Evolutionary conservation across 2,329 filamentous ascomycete species (phyloP), one percentile per base, ranked within the genome.

Genomic region (Tolypocladium inflatum): DNA sequence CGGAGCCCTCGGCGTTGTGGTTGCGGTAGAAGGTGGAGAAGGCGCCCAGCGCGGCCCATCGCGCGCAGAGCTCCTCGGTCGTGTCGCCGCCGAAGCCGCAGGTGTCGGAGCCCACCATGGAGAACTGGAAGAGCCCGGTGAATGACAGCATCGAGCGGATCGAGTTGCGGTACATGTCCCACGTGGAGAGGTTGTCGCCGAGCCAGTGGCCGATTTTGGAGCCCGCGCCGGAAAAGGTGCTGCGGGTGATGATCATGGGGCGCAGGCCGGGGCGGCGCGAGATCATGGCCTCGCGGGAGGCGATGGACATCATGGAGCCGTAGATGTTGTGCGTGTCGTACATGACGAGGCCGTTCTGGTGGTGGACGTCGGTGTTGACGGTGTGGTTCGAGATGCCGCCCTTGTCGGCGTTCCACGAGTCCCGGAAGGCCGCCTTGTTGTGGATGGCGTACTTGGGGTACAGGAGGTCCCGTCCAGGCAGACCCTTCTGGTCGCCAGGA

Each of bases 251-350:
- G 67, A 96, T 88, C 72, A 95, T 90, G 0, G 91, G 91, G 0
- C 91, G 84, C 69, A 89, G 88, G 17, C 74, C 78, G 0, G 87
- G 84, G 60, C 84, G 83, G 21, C 89, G 77, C 2, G 77, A 70
- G 3, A 86, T 74, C 38, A 94, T 81, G 58, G 84, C 88, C 53
- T 87, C 75, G 67, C 91, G 90, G 0, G 90, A 94, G 11, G 89
- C 88, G 60, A 88, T 88, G 58, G 91, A 77, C 63, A 92, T 89
- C 68, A 87, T 84, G 65, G 89, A 80, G 0, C 89, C 89, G 66
- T 80, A 93, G 1, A 94, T 73, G 66, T 90, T 94, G 77, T 96
- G 91, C 33, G 90, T 83, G 67, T 95, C 90, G 67, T 96, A 96
- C 68, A 95, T 88, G 45, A 83, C 70, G 1, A 83, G 77, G 4